These are phyloP conservation scores for Kokia cookei DNA, from an alignment of 441 rosid species.

Conservation along the genomic window DNA sequence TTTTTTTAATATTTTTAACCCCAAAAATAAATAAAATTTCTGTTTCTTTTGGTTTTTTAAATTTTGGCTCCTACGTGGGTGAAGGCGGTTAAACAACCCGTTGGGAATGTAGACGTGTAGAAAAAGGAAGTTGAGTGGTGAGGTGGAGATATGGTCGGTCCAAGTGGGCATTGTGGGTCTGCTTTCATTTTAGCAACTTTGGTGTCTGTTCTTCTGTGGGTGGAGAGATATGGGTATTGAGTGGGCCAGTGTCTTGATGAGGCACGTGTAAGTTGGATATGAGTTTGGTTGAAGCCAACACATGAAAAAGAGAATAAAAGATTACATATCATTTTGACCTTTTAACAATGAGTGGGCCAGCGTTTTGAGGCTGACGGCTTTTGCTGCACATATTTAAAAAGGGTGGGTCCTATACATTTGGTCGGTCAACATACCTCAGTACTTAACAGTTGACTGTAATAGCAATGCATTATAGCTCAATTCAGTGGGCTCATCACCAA, in stretches of 20 bases:
- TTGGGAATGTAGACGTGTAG: constrained; percentile 38
- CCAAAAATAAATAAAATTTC: too few relatives aligned
- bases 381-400: too few relatives aligned
- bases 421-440: too few relatives aligned
- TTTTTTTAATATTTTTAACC: not conserved
- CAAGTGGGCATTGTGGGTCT: constrained; percentile 24
- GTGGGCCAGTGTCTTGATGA: not conserved
- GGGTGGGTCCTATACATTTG: not conserved
- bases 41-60: too few relatives aligned
- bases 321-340: too few relatives aligned
- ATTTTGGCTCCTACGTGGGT: not conserved
- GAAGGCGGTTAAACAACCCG: constrained; percentile 66
- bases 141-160: constrained; percentile 46
- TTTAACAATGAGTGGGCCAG: too few relatives aligned
- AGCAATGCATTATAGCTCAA: too few relatives aligned
- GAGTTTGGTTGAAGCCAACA: too few relatives aligned
- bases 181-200: constrained; percentile 21
- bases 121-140: constrained; percentile 20
- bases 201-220: not conserved
- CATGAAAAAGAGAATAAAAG: too few relatives aligned
- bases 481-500: too few relatives aligned
- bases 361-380: too few relatives aligned
- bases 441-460: too few relatives aligned
- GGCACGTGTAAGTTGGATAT: not conserved
- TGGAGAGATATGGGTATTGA: not conserved